Evolutionary conservation across 140 eudicot genomes (phyloP).

Genomic region (Anethum foeniculum): DNA sequence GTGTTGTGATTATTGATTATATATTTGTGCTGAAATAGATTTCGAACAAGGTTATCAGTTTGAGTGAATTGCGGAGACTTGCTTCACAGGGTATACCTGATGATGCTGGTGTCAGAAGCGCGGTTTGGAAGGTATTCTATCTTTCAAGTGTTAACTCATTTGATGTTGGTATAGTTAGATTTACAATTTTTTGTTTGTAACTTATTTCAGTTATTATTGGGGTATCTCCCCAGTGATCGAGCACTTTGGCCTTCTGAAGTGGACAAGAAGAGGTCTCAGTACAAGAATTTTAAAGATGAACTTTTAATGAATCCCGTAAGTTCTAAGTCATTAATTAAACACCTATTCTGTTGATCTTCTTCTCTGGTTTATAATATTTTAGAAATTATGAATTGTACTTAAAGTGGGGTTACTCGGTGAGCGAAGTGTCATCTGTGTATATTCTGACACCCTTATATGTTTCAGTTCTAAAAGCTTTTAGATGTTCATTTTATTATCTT

Average conservation of each 20-base stretch:
- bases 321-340: slow-evolving; percentile 9
- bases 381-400: neutral
- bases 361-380: neutral
- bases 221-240: slow-evolving; percentile 75
- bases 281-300: slow-evolving; percentile 79
- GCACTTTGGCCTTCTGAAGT: slow-evolving; percentile 80
- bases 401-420: neutral
- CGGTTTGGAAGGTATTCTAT: slow-evolving; percentile 76
- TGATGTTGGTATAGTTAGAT: neutral
- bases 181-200: neutral
- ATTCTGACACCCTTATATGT: neutral
- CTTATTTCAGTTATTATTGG: slow-evolving; percentile 70
- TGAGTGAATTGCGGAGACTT: slow-evolving; percentile 75
- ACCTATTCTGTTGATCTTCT: neutral
- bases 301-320: slow-evolving; percentile 89
- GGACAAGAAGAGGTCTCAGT: slow-evolving; percentile 87
- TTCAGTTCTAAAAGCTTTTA: neutral
- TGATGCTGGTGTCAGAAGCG: slow-evolving; percentile 69
- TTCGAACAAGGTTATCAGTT: slow-evolving; percentile 72
- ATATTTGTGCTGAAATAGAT: slow-evolving; percentile 32
- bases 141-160: neutral
- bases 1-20: neutral
- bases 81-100: slow-evolving; percentile 84
- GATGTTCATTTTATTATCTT: neutral
- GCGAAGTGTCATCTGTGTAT: neutral